Conservation (phyloP, 176 grass and related monocot genomes). For the Oryza meridionalis region DNA sequence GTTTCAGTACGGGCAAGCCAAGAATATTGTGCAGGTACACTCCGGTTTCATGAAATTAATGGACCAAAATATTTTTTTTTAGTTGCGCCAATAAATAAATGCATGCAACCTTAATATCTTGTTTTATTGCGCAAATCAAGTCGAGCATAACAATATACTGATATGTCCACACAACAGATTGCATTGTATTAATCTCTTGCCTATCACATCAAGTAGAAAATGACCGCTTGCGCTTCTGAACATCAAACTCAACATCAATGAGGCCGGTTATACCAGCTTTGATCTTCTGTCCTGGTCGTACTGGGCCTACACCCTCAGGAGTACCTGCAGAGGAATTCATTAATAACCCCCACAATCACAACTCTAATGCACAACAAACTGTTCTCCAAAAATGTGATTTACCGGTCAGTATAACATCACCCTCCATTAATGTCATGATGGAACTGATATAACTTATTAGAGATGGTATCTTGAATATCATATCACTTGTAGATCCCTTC, state of each 20-base stretch:
- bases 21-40: not conserved
- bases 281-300: slow-evolving; percentile 80
- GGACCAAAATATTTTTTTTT: not conserved
- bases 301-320: slow-evolving; percentile 86
- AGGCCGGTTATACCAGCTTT: slow-evolving; percentile 92
- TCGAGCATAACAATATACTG: not conserved
- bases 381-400: slow-evolving; percentile 16
- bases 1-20: not conserved
- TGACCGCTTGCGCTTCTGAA: slow-evolving; percentile 62
- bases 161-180: slow-evolving; percentile 1
- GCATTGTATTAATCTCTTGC: slow-evolving; percentile 23
- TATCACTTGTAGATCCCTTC: slow-evolving; percentile 88
- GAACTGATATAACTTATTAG: slow-evolving; percentile 96
- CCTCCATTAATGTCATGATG: slow-evolving; percentile 88
- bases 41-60: not conserved
- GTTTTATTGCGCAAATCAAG: not conserved
- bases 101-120: not conserved
- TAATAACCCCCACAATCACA: slow-evolving; percentile 1
- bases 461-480: slow-evolving; percentile 96
- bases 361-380: not conserved
- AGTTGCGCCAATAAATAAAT: not conserved
- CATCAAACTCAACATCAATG: slow-evolving; percentile 89
- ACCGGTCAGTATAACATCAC: slow-evolving; percentile 96
- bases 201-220: slow-evolving; percentile 49
- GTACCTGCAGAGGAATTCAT: slow-evolving; percentile 57